Base-by-base conservation (phyloP, 192 early-diverging fungal genomes). In the Backusella luteola region DNA sequence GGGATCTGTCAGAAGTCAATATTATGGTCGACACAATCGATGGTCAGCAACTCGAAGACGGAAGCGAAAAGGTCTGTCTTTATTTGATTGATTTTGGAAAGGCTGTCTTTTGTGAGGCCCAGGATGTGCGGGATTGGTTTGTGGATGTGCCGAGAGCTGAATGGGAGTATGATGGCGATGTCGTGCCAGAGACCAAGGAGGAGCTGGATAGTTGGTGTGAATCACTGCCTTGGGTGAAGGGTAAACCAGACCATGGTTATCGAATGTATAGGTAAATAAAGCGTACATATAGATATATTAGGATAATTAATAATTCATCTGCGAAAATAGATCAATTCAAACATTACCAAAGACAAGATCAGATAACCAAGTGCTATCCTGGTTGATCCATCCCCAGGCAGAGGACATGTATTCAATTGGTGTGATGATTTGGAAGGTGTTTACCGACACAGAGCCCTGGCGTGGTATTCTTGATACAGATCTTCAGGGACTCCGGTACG, bases 71-170 rank as follows among this genome's bases (percentile, higher is more conserved):
- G 44, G 86, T 88, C 0, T 76, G 81, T 67, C 69, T 90, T 6
- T 85, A 84, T 15, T 74, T 90, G 35, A 90, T 90, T 73, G 89
- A 90, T 76, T 90, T 90, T 77, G 89, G 89, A 14, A 90, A 90
- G 70, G 86, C 89, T 0, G 85, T 85, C 4, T 90, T 90, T 81
- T 83, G 85, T 66, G 74, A 80, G 12, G 67, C 73, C 0, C 78
- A 80, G 15, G 87, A 89, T 71, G 87, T 88, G 0, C 42, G 79
- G 11, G 76, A 80, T 39, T 89, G 85, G 86, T 85, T 85, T 59
- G 80, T 83, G 34, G 67, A 85, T 38, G 80, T 84, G 36, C 80
- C 80, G 0, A 49, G 80, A 1, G 42, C 73, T 14, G 72, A 53
- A 23, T 72, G 80, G 39, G 80, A 81, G 14, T 81, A 81, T 41